Conservation (phyloP, 2,329 filamentous ascomycete species). For the Leptodontidium sp. region DNA sequence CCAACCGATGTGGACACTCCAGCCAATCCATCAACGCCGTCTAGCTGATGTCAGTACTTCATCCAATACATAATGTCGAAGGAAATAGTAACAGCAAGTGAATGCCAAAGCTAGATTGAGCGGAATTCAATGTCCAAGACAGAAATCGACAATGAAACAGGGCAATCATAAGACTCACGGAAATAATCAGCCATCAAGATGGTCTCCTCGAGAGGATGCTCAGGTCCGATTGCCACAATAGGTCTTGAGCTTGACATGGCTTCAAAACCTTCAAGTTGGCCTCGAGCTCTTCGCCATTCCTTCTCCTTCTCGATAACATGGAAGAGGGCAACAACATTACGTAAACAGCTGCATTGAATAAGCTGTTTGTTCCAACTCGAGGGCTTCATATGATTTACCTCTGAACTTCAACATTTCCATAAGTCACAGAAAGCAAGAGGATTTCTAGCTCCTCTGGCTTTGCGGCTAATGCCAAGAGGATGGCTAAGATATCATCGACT, state of each 20-base stretch:
- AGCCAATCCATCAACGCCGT: conserved; percentile 79
- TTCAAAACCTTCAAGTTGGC: conserved; percentile 74
- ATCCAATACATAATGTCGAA: not conserved
- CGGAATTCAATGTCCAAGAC: not conserved
- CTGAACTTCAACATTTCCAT: conserved; percentile 89
- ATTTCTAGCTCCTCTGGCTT: conserved; percentile 86
- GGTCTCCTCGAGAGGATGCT: conserved; percentile 85
- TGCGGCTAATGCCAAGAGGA: conserved; percentile 85
- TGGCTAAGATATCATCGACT: conserved; percentile 89
- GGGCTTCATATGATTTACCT: conserved; percentile 58
- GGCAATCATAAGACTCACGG: conserved; percentile 63
- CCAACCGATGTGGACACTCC: conserved; percentile 71
- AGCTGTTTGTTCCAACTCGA: not conserved
- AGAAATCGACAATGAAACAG: conserved; percentile 16
- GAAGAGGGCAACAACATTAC: conserved; percentile 90
- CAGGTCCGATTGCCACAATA: conserved; percentile 84
- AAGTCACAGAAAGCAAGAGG: conserved; percentile 85
- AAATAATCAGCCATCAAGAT: conserved; percentile 85
- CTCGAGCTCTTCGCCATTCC: conserved; percentile 78
- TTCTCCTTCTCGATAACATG: conserved; percentile 91
- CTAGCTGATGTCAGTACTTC: conserved; percentile 50
- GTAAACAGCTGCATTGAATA: conserved; percentile 69
- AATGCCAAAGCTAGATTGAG: not conserved
- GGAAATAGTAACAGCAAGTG: not conserved
- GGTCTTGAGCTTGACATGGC: conserved; percentile 78